phyloP scores from a whole-genome alignment of 1,284 basidiomycete genomes.

The Uromyces viciae-fabae region DNA sequence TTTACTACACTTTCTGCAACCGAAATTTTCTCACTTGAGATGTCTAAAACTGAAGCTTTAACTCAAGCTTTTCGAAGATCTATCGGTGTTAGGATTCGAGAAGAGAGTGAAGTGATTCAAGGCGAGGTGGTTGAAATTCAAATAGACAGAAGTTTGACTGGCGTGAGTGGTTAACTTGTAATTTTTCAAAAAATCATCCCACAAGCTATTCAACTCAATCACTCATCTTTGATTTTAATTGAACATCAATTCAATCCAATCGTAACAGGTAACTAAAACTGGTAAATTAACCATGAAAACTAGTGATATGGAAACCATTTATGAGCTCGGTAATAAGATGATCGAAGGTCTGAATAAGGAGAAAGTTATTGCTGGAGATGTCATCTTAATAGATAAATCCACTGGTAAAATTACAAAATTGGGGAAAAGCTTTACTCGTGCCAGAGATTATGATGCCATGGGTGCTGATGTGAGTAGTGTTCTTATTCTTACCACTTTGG shows the following conservation, averaged over 20 bases:
- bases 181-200: not conserved
- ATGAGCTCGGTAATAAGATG: slow-evolving; percentile 98
- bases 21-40: slow-evolving; percentile 90
- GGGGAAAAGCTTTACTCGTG: slow-evolving; percentile 88
- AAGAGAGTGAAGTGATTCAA: slow-evolving; percentile 95
- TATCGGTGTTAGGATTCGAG: slow-evolving; percentile 94
- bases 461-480: slow-evolving; percentile 75
- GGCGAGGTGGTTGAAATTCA: slow-evolving; percentile 99
- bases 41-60: slow-evolving; percentile 97
- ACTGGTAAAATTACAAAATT: slow-evolving; percentile 94
- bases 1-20: slow-evolving; percentile 96
- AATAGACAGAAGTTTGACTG: slow-evolving; percentile 92
- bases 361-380: slow-evolving; percentile 93
- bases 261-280: slow-evolving; percentile 84
- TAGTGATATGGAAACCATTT: slow-evolving; percentile 99
- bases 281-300: slow-evolving; percentile 97
- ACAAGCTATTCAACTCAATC: not conserved
- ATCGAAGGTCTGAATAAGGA: slow-evolving; percentile 94
- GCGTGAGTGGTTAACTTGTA: slow-evolving; percentile 53
- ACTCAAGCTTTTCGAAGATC: slow-evolving; percentile 92
- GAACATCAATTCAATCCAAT: too few relatives aligned
- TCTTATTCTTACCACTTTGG: too few relatives aligned
- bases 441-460: slow-evolving; percentile 97
- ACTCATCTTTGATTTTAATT: not conserved
- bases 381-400: slow-evolving; percentile 94